Evolutionary conservation across 352 stramenopile genomes (phyloP), one percentile per base, ranked within the genome.

Genomic region (Pythium utonaiense): DNA sequence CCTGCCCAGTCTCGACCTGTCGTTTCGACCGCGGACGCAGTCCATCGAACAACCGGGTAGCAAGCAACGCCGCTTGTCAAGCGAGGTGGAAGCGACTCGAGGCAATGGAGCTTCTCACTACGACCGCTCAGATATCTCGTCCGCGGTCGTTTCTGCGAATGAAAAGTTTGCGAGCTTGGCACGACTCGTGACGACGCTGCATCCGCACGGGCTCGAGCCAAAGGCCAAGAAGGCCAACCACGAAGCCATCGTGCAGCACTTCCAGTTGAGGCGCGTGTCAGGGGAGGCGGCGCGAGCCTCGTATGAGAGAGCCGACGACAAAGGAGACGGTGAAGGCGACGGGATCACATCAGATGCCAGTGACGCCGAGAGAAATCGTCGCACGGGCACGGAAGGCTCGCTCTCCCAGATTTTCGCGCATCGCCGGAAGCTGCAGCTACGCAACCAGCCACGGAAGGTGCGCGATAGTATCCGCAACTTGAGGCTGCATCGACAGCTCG

Each of bases 171-270:
- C 61, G 21, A 63, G 54, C 33, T 40, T 67, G 24, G 53, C 62
- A 31, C 49, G 63, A 21, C 34, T 64, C 14, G 55, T 57, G 17
- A 34, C 55, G 12, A 40, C 36, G 19, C 57, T 53, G 41, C 60
- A 57, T 21, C 53, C 62, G 14, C 30, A 34, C 6, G 56, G 56
- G 6, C 53, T 62, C 27, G 63, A 58, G 28, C 3, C 30, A 1
- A 36, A 45, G 17, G 41, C 49, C 42, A 70, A 65, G 38, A 66
- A 36, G 0, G 56, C 51, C 44, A 57, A 65, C 44, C 57, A 70
- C 57, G 52, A 65, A 19, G 62, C 62, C 21, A 70, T 70, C 33
- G 47, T 70, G 19, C 55, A 54, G 14, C 62, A 62, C 34, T 70
- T 70, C 28, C 62, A 70, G 45, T 24, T 70, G 41, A 56, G 62